A percentile compares a stretch with the other conserved stretches of the same genome.
Conservation (phyloP, 2,329 filamentous ascomycete species). For the Phyllosticta citriasiana region DNA sequence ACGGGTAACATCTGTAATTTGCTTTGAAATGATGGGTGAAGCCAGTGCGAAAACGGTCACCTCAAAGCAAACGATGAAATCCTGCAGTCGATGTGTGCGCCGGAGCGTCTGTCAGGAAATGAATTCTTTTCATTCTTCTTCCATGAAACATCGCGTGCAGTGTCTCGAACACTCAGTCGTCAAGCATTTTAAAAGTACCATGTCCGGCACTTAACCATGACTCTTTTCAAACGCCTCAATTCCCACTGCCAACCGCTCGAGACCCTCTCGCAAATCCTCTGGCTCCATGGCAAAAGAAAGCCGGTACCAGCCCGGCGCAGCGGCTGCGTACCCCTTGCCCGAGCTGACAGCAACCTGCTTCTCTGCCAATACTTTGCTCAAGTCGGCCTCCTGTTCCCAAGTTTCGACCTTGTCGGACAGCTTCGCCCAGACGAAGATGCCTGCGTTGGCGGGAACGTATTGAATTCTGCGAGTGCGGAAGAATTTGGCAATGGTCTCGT, state of each 20-base stretch:
- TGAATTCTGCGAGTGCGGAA: conserved; percentile 17
- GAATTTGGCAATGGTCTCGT: conserved; percentile 15
- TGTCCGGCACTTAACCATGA: no score
- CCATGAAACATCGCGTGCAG: no score
- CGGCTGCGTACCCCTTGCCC: conserved; percentile 14
- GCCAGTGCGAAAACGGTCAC: no score
- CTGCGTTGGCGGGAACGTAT: conserved; percentile 19
- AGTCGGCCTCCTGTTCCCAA: conserved; percentile 17
- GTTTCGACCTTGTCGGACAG: conserved; percentile 15
- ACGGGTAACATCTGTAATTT: not conserved
- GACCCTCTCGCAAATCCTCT: conserved; percentile 13
- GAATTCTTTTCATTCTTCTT: no score
- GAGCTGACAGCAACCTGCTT: conserved; percentile 17
- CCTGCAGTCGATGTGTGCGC: no score
- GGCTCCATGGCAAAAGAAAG: conserved; percentile 17
- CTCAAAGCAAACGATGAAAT: no score
- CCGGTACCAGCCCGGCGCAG: conserved; percentile 20
- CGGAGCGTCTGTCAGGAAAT: no score
- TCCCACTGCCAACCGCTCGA: not conserved
- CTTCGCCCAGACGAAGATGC: conserved; percentile 17
- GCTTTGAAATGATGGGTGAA: no score
- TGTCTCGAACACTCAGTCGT: no score
- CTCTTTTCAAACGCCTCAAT: no score
- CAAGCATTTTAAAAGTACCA: no score
- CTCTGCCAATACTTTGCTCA: conserved; percentile 13